phyloP scores from a whole-genome alignment of 257 asterid species.

The Salvia splendens region DNA sequence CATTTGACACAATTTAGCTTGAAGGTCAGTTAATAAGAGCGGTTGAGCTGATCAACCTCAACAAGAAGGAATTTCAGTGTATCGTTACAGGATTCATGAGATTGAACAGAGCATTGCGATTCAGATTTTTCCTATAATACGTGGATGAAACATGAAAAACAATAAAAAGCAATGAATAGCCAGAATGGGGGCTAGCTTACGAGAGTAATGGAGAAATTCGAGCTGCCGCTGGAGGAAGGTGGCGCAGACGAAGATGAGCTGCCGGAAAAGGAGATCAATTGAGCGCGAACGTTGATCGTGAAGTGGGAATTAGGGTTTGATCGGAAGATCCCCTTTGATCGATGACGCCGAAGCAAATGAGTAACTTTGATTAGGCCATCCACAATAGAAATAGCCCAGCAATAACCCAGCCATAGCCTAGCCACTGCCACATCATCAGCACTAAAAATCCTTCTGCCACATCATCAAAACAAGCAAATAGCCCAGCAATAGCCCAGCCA shows the following conservation, averaged over 20 bases:
- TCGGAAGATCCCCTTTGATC: conserved; percentile 32
- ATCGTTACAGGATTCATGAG: neutral
- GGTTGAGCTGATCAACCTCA: neutral
- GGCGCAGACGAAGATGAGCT: conserved; percentile 23
- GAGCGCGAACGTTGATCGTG: conserved; percentile 1
- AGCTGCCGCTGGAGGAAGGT: neutral
- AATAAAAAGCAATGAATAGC: conserved; percentile 19
- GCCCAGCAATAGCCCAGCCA: too few species aligned
- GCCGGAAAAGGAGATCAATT: conserved; percentile 3
- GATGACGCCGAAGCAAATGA: conserved; percentile 11
- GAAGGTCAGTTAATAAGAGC: neutral
- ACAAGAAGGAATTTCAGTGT: neutral
- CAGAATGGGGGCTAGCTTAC: neutral
- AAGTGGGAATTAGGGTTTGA: conserved; percentile 23
- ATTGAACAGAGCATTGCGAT: conserved; percentile 7
- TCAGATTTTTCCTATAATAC: neutral
- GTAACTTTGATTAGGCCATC: conserved; percentile 5
- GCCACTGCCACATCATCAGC: too few species aligned
- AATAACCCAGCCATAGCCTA: too few species aligned
- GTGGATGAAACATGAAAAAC: neutral
- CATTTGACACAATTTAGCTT: neutral
- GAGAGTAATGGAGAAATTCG: neutral
- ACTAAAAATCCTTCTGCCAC: too few species aligned
- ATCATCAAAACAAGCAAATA: too few species aligned
- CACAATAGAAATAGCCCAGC: too few species aligned